Evolutionary conservation across 495 filamentous ascomycete genomes (phyloP), one percentile per base, ranked within the genome.

Genomic region (Penicillium bovifimosum): DNA sequence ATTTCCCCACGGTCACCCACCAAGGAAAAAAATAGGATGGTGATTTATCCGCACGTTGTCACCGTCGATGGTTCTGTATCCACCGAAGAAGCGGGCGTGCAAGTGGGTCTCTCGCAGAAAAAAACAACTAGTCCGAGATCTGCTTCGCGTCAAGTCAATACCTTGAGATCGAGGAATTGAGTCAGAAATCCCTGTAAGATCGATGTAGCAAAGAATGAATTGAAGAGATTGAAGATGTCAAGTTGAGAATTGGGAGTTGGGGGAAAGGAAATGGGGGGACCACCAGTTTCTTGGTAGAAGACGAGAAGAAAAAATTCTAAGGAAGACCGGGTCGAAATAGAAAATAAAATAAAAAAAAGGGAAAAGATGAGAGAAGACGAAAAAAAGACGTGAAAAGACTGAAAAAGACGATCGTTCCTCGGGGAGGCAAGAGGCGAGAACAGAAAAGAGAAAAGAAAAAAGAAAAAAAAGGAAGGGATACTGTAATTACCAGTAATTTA

Each of bases 1-100:
- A 65, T 64, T 64, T 74, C 68, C 65, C 71, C 71, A 75, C 69
- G 67, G 66, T 65, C 64, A 69, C 67, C 69, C 72, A 75, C 71
- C 69, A 70, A 61, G 59, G 40, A n/a, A 26, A 52, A 55, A 48
- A 43, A 41, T 31, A 60, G 64, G 62, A 61, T 61, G 68, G 66
- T 50, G 52, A 45, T 66, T 69, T 71, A 72, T 71, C 72, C 69
- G 71, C 72, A 74, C 69, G 69, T 72, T 72, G 69, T 72, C 65
- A 70, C 55, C 64, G 64, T 66, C 61, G 62, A 67, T 68, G 66
- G 64, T 70, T 68, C 62, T 72, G 69, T 67, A 70, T 72, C 69
- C 71, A 72, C 69, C 66, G 70, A 56, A 58, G 65, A 71, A 67
- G 70, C 67, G 67, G 57, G 71, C 71, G 67, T 68, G 61, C 52